phyloP scores from a whole-genome alignment of 208 protist species.

The Trypanosoma avium region DNA sequence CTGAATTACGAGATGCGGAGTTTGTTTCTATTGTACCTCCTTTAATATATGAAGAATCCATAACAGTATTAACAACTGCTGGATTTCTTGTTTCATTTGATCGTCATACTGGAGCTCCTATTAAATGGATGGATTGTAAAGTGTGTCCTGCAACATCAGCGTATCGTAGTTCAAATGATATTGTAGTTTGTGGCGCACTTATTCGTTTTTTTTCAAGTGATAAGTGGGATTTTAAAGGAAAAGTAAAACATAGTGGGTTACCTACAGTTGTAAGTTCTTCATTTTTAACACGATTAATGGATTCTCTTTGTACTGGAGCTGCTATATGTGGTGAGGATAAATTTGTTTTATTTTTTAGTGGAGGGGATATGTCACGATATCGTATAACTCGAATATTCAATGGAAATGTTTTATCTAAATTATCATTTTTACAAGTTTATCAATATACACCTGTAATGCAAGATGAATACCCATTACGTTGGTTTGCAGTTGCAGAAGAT shows the following conservation, averaged over 20 bases:
- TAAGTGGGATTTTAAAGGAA: constrained; percentile 80
- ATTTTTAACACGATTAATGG: constrained; percentile 18
- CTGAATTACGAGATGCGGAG: constrained; percentile 51
- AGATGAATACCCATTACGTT: constrained; percentile 27
- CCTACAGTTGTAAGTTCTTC: constrained; percentile 10
- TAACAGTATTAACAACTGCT: constrained; percentile 45
- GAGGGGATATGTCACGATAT: constrained; percentile 33
- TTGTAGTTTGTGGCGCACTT: constrained; percentile 61
- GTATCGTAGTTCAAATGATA: constrained; percentile 25
- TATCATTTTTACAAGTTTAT: constrained; percentile 26
- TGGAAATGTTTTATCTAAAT: constrained; percentile 1
- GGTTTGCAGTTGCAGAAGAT: constrained; percentile 10
- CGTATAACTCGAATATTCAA: not conserved
- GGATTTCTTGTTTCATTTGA: constrained; percentile 76
- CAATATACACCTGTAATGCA: constrained; percentile 27
- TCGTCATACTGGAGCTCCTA: constrained; percentile 44
- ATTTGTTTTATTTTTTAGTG: constrained; percentile 32
- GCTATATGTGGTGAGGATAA: constrained; percentile 8
- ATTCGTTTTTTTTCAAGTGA: constrained; percentile 59
- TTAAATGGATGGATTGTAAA: constrained; percentile 91
- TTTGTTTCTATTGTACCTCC: constrained; percentile 47
- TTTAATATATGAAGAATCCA: constrained; percentile 14
- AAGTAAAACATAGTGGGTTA: constrained; percentile 35
- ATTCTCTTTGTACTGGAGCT: constrained; percentile 26
- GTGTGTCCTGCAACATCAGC: constrained; percentile 46